Base-by-base conservation (phyloP, 2,329 filamentous ascomycete species). In the Tetracladium maxilliforme region DNA sequence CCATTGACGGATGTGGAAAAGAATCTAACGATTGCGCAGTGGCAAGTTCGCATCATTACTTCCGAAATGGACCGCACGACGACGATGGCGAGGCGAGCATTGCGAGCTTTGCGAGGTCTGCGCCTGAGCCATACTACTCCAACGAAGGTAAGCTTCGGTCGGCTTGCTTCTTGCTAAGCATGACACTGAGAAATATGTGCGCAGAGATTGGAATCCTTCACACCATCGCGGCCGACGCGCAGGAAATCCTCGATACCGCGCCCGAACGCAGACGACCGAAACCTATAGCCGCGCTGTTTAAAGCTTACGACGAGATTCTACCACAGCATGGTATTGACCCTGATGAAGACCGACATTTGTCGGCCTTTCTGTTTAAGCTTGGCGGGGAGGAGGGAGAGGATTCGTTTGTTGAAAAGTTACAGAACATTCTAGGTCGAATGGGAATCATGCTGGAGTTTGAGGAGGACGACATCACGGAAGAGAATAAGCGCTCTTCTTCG, bases 211-310 rank as follows among this genome's bases (percentile, higher is more conserved):
- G 68, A 33, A 63, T 83, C 33, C 61, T 93, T 30, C 77, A 83
- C 49, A 64, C 77, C 30, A 80, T 93, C 41, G 73, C 92, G 41
- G 57, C 61, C 32, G 62, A 65, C 38, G 84, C 81, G 21, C 70
- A 86, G 51, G 56, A 66, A 20, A 61, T 79, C 16, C 59, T 70
- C 26, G 54, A 65, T 22, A 50, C 49, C 8, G 53, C 69, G 3
- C 57, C 69, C 2, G 65, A 73, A 29, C 62, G 63, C 24, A 67
- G 77, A 38, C 64, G 67, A 28, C 59, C 78, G 13, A n/a, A n/a
- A n/a, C 74, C 80, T 4, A 82, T 77, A 30, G 72, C 73, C 42
- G 81, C 82, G 7, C 64, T 93, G 11, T 92, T 92, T 50, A 63
- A 65, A 26, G 81, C 82, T 16, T 92, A 92, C 44, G 77, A 90